Conservation (phyloP, 257 asterid genomes). For the Solanum commersonii region DNA sequence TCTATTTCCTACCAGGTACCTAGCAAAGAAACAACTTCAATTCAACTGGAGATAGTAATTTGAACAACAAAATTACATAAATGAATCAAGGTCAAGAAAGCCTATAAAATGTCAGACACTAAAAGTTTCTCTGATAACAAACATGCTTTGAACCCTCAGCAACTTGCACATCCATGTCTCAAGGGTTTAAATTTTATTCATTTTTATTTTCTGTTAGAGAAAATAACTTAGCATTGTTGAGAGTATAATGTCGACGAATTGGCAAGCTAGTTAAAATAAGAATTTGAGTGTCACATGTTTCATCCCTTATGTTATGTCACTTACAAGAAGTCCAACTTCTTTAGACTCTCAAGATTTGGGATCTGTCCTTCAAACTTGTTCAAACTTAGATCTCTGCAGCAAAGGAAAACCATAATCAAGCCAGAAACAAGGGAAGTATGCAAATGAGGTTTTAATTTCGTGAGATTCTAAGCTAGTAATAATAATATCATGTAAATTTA, state of each 20-base stretch:
- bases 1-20: slow-evolving; percentile 37
- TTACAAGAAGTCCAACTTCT: slow-evolving; percentile 18
- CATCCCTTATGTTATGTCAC: background rate
- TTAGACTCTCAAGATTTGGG: slow-evolving; percentile 18
- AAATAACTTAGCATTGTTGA: background rate
- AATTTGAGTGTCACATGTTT: background rate
- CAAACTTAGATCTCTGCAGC: slow-evolving; percentile 54
- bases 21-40: slow-evolving; percentile 1
- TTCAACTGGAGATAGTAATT: background rate
- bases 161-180: background rate
- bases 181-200: background rate
- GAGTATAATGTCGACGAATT: background rate
- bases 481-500: background rate
- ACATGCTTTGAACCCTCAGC: background rate
- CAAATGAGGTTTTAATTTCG: background rate
- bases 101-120: background rate
- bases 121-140: background rate
- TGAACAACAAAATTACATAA: background rate
- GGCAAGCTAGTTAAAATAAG: background rate
- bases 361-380: slow-evolving; percentile 39
- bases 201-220: background rate
- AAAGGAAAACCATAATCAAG: background rate
- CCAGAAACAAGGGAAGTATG: background rate
- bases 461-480: background rate
- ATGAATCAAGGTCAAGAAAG: background rate